A percentile compares a stretch with the other conserved stretches of the same genome.
These are phyloP conservation scores for Aristolochia fimbriata DNA, from an alignment of 164 flowering plant genomes.

Conservation along the genomic window DNA sequence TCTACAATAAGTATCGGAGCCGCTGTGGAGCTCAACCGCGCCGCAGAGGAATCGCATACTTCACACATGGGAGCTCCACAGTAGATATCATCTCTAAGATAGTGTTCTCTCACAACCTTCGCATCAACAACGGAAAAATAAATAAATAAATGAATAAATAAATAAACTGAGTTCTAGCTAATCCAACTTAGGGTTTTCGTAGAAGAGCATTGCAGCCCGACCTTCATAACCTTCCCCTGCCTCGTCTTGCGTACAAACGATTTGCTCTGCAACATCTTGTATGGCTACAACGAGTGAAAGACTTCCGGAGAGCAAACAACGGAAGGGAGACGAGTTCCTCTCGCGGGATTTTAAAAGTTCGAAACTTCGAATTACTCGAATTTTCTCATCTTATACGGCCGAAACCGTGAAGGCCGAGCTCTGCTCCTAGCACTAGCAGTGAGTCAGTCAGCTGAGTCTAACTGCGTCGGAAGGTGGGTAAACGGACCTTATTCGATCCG, in stretches of 20 bases:
- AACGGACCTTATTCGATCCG: too few relatives aligned
- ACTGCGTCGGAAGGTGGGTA: too few relatives aligned
- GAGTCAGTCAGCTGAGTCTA: too few relatives aligned
- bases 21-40: conserved; percentile 41
- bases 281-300: not conserved
- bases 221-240: conserved; percentile 64
- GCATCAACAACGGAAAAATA: conserved; percentile 2
- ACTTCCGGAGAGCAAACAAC: not conserved
- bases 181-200: too few relatives aligned
- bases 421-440: too few relatives aligned
- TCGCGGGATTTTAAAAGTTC: too few relatives aligned
- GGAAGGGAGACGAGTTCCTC: too few relatives aligned
- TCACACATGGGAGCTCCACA: conserved; percentile 68
- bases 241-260: conserved; percentile 53
- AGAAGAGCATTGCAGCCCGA: conserved; percentile 5
- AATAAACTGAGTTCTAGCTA: not conserved
- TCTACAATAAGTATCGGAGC: conserved; percentile 64
- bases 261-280: conserved; percentile 61
- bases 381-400: too few relatives aligned
- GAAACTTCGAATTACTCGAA: too few relatives aligned
- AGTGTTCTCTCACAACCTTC: conserved; percentile 77
- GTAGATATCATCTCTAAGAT: conserved; percentile 78
- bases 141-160: not conserved
- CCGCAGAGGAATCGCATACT: conserved; percentile 44
- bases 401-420: too few relatives aligned